These are phyloP conservation scores for Dictyostelium capitatum DNA, from an alignment of 78 protist genomes.

Conservation along the genomic window DNA sequence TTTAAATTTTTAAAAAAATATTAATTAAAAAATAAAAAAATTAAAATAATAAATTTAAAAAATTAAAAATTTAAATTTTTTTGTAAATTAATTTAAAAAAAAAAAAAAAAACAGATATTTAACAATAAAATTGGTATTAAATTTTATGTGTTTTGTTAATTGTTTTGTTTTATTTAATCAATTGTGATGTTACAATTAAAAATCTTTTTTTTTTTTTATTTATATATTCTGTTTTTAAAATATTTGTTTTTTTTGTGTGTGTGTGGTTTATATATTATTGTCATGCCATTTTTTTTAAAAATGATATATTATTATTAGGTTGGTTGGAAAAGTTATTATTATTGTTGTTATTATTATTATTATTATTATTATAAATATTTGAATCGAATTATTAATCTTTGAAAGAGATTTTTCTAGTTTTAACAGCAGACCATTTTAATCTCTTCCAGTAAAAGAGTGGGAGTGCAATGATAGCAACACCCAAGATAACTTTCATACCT, in stretches of 20 bases:
- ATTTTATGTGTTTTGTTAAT: too few relatives aligned
- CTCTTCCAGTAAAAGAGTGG: constrained; percentile 86
- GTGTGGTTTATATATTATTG: neutral
- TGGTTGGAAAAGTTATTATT: neutral
- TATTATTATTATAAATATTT: constrained; percentile 26
- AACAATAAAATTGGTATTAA: too few relatives aligned
- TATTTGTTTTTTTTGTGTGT: neutral
- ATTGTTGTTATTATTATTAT: neutral
- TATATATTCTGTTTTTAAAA: too few relatives aligned
- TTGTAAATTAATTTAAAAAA: too few relatives aligned
- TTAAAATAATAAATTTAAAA: too few relatives aligned
- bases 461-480: constrained; percentile 49
- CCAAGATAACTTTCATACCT: constrained; percentile 78
- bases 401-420: constrained; percentile 70
- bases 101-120: too few relatives aligned
- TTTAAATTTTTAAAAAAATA: too few relatives aligned
- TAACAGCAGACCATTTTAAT: constrained; percentile 78
- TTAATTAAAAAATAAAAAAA: too few relatives aligned
- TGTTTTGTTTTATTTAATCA: too few relatives aligned
- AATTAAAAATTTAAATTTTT: too few relatives aligned
- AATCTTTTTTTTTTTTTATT: too few relatives aligned
- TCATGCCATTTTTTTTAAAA: neutral
- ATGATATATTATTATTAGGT: neutral
- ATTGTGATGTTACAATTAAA: too few relatives aligned
- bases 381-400: constrained; percentile 53